phyloP scores from a whole-genome alignment of 345 rosid genomes.

The Theobroma cacao region DNA sequence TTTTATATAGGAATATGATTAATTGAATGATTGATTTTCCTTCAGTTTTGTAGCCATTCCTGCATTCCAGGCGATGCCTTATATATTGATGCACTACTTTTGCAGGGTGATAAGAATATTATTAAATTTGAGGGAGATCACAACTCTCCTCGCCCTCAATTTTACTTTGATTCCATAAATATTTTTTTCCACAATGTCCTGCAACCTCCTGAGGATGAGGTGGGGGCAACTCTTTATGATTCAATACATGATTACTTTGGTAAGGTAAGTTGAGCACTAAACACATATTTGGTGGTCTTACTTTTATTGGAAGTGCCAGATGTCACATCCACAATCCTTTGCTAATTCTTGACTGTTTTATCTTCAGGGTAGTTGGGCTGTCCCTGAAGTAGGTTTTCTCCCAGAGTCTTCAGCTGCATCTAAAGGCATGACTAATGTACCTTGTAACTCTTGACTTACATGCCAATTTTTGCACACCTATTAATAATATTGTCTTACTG shows the following conservation, averaged over 20 bases:
- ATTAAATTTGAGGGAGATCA: slow-evolving; percentile 99
- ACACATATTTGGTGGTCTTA: slow-evolving; percentile 12
- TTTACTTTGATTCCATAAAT: slow-evolving; percentile 91
- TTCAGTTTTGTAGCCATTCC: not conserved
- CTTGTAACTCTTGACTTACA: slow-evolving; percentile 5
- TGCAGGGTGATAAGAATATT: slow-evolving; percentile 96
- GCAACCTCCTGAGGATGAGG: slow-evolving; percentile 86
- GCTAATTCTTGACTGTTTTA: slow-evolving; percentile 30
- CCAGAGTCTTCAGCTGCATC: slow-evolving; percentile 51
- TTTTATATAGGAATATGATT: not conserved
- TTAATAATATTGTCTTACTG: slow-evolving; percentile 12
- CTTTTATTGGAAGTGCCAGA: slow-evolving; percentile 15
- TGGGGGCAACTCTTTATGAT: slow-evolving; percentile 54
- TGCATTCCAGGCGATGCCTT: slow-evolving; percentile 13
- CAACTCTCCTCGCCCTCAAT: slow-evolving; percentile 94
- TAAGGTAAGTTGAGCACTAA: slow-evolving; percentile 59
- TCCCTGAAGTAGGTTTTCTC: slow-evolving; percentile 41
- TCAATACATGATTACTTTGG: slow-evolving; percentile 63
- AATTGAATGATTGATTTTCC: slow-evolving; percentile 4
- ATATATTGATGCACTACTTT: slow-evolving; percentile 17
- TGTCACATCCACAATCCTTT: slow-evolving; percentile 19
- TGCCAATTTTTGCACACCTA: slow-evolving; percentile 10
- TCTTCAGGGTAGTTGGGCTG: slow-evolving; percentile 65
- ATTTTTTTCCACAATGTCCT: slow-evolving; percentile 95
- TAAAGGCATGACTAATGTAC: slow-evolving; percentile 37